phyloP scores from a whole-genome alignment of 768 basidiomycete species.

The Tephrocybe rancida region DNA sequence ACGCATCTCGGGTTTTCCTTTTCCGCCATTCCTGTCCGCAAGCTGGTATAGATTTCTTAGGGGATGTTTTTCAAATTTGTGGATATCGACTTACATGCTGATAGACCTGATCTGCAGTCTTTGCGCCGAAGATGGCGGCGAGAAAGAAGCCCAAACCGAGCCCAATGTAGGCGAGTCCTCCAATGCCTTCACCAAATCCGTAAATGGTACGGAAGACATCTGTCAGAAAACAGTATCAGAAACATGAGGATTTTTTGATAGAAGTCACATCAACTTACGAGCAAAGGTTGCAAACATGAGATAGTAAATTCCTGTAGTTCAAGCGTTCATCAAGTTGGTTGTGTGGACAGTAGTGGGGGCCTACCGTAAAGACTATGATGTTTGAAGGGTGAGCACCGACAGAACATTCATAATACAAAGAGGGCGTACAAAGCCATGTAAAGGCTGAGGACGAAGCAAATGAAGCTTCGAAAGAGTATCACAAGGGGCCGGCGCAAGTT shows the following conservation, averaged over 20 bases:
- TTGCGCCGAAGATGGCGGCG: conserved; percentile 52
- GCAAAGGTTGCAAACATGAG: conserved; percentile 74
- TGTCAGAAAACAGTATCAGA: conserved; percentile 14
- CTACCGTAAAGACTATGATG: conserved; percentile 63
- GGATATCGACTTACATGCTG: conserved; percentile 39
- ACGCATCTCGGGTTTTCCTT: conserved; percentile 75
- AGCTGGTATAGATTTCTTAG: too few relatives aligned
- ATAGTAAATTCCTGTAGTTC: conserved; percentile 59
- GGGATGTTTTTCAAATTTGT: too few relatives aligned
- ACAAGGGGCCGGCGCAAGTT: conserved; percentile 64
- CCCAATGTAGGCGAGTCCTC: conserved; percentile 57
- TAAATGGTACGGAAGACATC: conserved; percentile 53
- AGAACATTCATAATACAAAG: too few relatives aligned
- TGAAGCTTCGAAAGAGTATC: conserved; percentile 60
- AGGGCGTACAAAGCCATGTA: conserved; percentile 64
- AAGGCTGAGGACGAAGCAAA: conserved; percentile 71
- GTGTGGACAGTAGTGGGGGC: neutral
- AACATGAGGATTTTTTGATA: neutral
- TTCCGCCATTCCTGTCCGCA: conserved; percentile 55
- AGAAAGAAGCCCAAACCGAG: conserved; percentile 56
- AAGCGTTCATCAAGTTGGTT: neutral
- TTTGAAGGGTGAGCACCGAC: too few relatives aligned
- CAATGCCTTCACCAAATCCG: conserved; percentile 52
- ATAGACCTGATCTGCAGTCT: conserved; percentile 50
- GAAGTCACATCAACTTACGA: conserved; percentile 39